Conservation (phyloP, 164 flowering plant species). For the Vitis vinifera region ASM3070453v1 NC_081812.1:18018001-18018500, state of each 20-base stretch:
- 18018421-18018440: slow-evolving; percentile 50
- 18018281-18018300: slow-evolving; percentile 44
- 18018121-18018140: slow-evolving; percentile 38
- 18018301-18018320: slow-evolving; percentile 55
- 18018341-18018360: slow-evolving; percentile 40
- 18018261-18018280: slow-evolving; percentile 58
- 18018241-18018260: slow-evolving; percentile 67
- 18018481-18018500: slow-evolving; percentile 30
- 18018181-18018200: slow-evolving; percentile 53
- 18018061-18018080: slow-evolving; percentile 44
- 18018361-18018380: slow-evolving; percentile 43
- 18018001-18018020: slow-evolving; percentile 54
- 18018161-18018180: slow-evolving; percentile 49
- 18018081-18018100: slow-evolving; percentile 56
- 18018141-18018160: slow-evolving; percentile 59
- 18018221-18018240: slow-evolving; percentile 60
- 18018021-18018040: slow-evolving; percentile 66
- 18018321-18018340: slow-evolving; percentile 53
- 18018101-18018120: slow-evolving; percentile 54
- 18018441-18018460: slow-evolving; percentile 51
- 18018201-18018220: slow-evolving; percentile 35
- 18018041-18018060: slow-evolving; percentile 65
- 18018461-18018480: slow-evolving; percentile 29
- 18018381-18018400: slow-evolving; percentile 52
- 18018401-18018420: slow-evolving; percentile 17